Percentiles rank a stretch among this genome's conserved stretches.
These are phyloP conservation scores for Eucalyptus shirleyi DNA, from an alignment of 345 rosid genomes.

Conservation along the genomic window DNA sequence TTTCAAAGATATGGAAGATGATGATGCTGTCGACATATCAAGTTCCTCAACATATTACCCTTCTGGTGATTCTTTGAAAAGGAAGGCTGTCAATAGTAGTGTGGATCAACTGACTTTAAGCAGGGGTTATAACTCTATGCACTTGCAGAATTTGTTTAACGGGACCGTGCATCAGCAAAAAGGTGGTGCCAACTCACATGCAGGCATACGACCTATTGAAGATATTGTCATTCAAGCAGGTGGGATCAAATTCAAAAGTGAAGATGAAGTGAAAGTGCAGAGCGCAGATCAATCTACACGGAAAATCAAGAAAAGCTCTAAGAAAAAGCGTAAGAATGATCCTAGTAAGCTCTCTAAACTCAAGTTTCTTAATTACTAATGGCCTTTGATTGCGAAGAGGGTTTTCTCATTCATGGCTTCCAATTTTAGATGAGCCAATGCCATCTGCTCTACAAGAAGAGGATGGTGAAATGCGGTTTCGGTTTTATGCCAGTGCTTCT, in stretches of 20 bases:
- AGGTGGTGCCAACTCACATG: not conserved
- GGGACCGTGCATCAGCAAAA: not conserved
- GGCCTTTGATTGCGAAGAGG: not conserved
- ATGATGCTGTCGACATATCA: conserved; percentile 2
- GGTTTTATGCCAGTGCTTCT: conserved; percentile 9
- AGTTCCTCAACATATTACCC: not conserved
- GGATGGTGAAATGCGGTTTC: conserved; percentile 1
- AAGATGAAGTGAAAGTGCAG: not conserved
- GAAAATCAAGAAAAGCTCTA: not conserved
- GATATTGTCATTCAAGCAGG: not conserved
- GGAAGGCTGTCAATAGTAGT: not conserved
- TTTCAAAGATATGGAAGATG: conserved; percentile 13
- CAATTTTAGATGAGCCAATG: not conserved
- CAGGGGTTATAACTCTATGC: not conserved
- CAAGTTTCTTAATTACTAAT: not conserved
- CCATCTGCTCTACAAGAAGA: not conserved
- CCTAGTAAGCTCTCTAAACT: conserved; percentile 2
- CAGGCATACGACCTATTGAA: not conserved
- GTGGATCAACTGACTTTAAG: not conserved
- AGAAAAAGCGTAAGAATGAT: conserved; percentile 2
- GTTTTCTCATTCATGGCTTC: not conserved
- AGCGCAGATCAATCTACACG: not conserved
- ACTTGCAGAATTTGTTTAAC: not conserved
- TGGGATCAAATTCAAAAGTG: not conserved
- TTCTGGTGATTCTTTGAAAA: not conserved